Base-by-base conservation (phyloP, 1,284 basidiomycete genomes). In the Papiliotrema nemorosa region DNA sequence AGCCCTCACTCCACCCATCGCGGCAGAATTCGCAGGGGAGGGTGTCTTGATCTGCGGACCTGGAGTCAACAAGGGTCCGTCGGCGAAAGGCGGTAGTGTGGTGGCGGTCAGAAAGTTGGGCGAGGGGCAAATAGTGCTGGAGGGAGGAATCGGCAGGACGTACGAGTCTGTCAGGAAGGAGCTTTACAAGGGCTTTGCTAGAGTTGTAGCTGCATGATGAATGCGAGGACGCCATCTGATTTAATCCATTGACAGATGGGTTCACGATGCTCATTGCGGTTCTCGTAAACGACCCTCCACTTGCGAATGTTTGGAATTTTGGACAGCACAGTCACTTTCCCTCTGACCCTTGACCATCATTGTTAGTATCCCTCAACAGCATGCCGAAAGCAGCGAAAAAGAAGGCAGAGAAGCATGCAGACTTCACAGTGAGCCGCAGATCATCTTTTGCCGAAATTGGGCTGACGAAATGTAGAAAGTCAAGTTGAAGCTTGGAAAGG, bases 401-500 rank as follows among this genome's bases (percentile, higher is more conserved):
- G 74, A 85, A 84, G 69, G 90, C 85, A 69, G 89, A 86, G 56
- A 91, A 88, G 71, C 82, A 81, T 1, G 87, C 87, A n/a, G 91
- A 94, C 72, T 94, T 96, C 60, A 79, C 83, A 40, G 90, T 90
- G 66, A 53, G 77, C 40, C 31, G 14, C 31, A 16, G 20, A 3
- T 16, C 29, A 31, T 27, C 5, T 13, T 21, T 14, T 20, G 16
- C 29, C 22, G 2, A 13, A 3, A 16, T 13, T 14, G 10, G 40
- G 20, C 27, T 31, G 18, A 27, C 21, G 4, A 18, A 21, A 3
- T 9, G 22, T 25, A 96, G 90, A 97, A 94, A 89, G 84, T 89
- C 22, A 97, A 90, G 73, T 81, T 94, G 41, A 97, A 96, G 75
- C 86, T 98, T 44, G 94, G 94, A 31, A 97, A 94, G 73, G 90